Evolutionary conservation across 2,329 filamentous ascomycete species (phyloP).

Genomic region (Arthrinium phaeospermum): DNA sequence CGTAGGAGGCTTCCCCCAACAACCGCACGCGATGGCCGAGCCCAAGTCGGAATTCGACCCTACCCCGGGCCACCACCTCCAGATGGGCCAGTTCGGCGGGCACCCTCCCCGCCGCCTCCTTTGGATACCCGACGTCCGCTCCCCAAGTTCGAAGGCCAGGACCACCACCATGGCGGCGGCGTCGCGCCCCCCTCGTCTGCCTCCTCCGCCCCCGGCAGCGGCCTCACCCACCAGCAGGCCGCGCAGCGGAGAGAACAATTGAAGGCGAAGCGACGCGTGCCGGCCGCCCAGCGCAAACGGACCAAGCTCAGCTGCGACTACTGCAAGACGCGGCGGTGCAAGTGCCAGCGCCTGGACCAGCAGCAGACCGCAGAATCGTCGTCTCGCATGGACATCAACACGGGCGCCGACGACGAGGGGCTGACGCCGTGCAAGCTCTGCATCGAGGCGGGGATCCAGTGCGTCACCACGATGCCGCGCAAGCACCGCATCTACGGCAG

Average conservation of each 20-base stretch:
- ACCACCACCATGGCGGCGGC: not conserved
- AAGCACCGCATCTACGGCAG: conserved; percentile 52
- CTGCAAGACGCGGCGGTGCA: conserved; percentile 44
- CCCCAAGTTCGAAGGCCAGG: conserved; percentile 18
- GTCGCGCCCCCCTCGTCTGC: not conserved
- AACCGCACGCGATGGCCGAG: not conserved
- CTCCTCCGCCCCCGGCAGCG: not conserved
- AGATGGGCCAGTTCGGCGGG: not conserved
- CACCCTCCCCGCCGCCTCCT: not conserved
- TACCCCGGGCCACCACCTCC: not conserved
- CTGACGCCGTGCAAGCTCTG: conserved; percentile 46
- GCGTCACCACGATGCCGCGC: conserved; percentile 49
- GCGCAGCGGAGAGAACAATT: conserved; percentile 31
- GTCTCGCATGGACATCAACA: conserved; percentile 18
- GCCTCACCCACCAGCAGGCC: conserved; percentile 10
- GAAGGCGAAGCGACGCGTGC: conserved; percentile 40
- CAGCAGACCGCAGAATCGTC: not conserved
- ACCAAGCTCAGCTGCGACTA: conserved; percentile 44
- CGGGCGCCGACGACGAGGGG: conserved; percentile 20
- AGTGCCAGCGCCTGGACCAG: conserved; percentile 37
- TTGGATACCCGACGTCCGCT: conserved; percentile 14
- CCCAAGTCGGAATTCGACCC: conserved; percentile 13
- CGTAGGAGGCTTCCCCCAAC: conserved; percentile 2
- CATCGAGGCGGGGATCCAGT: conserved; percentile 43
- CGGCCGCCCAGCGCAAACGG: conserved; percentile 40